Conservation (phyloP, 1,284 basidiomycete genomes). For the Coniferiporia weirii region DNA sequence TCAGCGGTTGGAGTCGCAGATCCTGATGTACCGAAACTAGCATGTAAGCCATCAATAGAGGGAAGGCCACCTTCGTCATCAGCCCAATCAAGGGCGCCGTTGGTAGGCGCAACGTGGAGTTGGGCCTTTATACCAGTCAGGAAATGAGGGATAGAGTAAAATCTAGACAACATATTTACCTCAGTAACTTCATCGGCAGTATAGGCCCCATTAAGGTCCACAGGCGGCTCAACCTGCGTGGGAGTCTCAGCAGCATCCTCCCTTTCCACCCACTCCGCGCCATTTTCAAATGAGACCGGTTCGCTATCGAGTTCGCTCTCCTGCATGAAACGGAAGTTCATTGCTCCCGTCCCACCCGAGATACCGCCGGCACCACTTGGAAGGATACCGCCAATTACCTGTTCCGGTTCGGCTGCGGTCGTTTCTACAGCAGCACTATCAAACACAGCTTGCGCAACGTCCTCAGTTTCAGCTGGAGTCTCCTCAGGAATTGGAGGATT, state of each 20-base stretch:
- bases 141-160: conserved; percentile 5
- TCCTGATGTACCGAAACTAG: conserved; percentile 36
- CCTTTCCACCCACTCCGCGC: conserved; percentile 47
- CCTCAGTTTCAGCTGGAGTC: conserved; percentile 17
- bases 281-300: conserved; percentile 39
- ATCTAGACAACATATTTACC: conserved; percentile 23
- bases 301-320: conserved; percentile 65
- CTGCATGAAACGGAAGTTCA: conserved; percentile 69
- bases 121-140: not conserved
- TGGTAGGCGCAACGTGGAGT: conserved; percentile 40
- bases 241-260: conserved; percentile 20
- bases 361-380: conserved; percentile 23
- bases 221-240: conserved; percentile 24
- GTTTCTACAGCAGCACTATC: conserved; percentile 9
- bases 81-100: conserved; percentile 52
- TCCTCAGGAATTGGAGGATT: conserved; percentile 41
- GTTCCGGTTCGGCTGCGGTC: not conserved
- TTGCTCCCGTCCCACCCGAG: not conserved
- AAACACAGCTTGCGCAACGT: conserved; percentile 2
- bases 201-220: conserved; percentile 25
- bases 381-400: conserved; percentile 31
- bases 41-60: conserved; percentile 51
- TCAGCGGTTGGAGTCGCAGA: conserved; percentile 41
- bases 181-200: conserved; percentile 22
- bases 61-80: conserved; percentile 56